A percentile compares a stretch with the other conserved stretches of the same genome.
Evolutionary conservation across 179 eudicot genomes (phyloP).

Genomic region (Silene vulgaris): DNA sequence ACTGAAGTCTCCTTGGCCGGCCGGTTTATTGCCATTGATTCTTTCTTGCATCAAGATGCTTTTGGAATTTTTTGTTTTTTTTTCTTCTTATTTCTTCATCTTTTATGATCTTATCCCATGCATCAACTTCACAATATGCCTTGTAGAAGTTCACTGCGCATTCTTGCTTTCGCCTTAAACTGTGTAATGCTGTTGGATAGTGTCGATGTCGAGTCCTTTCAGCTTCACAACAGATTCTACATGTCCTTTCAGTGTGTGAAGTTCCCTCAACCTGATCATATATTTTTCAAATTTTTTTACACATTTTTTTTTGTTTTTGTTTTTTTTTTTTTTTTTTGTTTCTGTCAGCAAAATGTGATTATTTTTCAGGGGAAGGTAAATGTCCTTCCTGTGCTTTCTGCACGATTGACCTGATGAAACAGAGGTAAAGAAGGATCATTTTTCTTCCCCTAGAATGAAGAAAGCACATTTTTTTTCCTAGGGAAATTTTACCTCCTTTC

Average conservation of each 20-base stretch:
- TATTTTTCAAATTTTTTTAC: constrained; percentile 8
- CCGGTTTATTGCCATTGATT: constrained; percentile 26
- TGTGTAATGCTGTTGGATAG: constrained; percentile 32
- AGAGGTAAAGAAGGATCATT: constrained; percentile 6
- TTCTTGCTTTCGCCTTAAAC: constrained; percentile 22
- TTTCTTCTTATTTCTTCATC: constrained; percentile 22
- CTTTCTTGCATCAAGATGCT: constrained; percentile 22
- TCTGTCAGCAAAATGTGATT: not conserved
- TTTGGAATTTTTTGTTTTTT: constrained; percentile 15
- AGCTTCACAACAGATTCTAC: constrained; percentile 39
- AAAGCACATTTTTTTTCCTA: constrained; percentile 26
- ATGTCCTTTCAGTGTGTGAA: constrained; percentile 37
- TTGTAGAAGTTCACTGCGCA: constrained; percentile 12
- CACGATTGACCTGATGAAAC: constrained; percentile 27
- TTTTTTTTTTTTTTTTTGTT: no score
- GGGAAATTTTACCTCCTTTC: not conserved
- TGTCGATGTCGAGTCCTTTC: constrained; percentile 33
- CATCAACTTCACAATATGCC: constrained; percentile 9
- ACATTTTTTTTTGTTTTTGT: not conserved
- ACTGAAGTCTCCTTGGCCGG: constrained; percentile 23
- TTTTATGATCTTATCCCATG: constrained; percentile 17
- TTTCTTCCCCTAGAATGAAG: constrained; percentile 20
- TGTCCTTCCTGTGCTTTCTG: constrained; percentile 22
- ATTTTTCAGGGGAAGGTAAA: constrained; percentile 24
- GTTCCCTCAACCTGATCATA: constrained; percentile 36